phyloP scores from a whole-genome alignment of 345 rosid genomes.

The Mercurialis annua region DNA sequence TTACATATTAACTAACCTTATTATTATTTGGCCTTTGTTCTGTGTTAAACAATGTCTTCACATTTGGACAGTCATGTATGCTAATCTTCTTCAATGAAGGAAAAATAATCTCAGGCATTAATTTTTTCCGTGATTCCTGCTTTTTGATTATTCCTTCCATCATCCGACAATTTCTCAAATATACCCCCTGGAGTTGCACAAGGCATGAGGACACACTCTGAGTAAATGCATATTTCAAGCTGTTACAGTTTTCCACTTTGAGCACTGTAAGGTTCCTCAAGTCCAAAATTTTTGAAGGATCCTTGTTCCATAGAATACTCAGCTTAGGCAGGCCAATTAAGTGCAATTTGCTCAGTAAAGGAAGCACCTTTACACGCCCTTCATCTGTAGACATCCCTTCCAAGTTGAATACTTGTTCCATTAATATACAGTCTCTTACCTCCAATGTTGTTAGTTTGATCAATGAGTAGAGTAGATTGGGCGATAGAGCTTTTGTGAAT shows the following conservation, averaged over 20 bases:
- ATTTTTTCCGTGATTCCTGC: background rate
- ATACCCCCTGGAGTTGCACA: background rate
- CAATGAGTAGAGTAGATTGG: background rate
- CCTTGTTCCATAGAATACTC: too few relatives aligned
- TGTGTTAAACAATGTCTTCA: too few relatives aligned
- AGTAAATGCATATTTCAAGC: background rate
- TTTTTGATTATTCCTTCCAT: background rate
- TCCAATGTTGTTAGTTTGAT: background rate
- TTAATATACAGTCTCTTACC: background rate
- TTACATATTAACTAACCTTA: too few relatives aligned
- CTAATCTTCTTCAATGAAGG: background rate
- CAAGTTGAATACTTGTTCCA: background rate
- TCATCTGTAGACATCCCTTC: background rate
- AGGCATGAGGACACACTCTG: background rate
- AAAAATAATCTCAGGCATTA: background rate
- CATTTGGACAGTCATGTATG: background rate
- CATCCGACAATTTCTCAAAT: background rate
- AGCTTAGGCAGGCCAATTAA: too few relatives aligned
- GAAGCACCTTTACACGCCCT: background rate
- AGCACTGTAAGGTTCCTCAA: background rate
- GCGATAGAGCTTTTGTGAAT: background rate
- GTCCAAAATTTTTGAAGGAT: background rate
- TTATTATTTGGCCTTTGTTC: too few relatives aligned
- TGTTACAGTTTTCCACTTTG: background rate
- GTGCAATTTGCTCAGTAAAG: too few relatives aligned